Evolutionary conservation across 2,329 filamentous ascomycete species (phyloP), one percentile per base, ranked within the genome.

Genomic region (Pseudogymnoascus sp.): DNA sequence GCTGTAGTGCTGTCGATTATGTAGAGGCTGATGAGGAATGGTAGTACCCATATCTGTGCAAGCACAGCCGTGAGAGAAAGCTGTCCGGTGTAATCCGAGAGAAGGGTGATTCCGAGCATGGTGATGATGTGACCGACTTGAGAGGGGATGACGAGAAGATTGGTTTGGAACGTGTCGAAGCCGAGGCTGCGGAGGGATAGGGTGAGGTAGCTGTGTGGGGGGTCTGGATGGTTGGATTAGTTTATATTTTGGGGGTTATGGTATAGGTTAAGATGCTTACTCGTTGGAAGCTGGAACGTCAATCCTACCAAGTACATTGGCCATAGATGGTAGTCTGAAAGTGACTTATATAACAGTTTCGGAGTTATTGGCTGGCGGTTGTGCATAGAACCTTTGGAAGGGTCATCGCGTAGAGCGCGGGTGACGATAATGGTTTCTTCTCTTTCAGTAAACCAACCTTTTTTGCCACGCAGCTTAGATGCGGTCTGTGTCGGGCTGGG

Each of bases 351-450:
- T 8, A 82, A 77, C 25, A 77, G 72, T 2, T 65, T 70, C 7
- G 75, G 72, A 1, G 77, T 79, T 18, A 82, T 73, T 8, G 77
- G 76, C 70, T 82, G 76, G 37, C 80, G 77, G 63, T 82, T 83
- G 66, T 82, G 77, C 79, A 84, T 82, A 36, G 63, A 65, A 31
- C 65, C 62, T 61, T 82, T 82, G 12, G 74, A 76, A 3, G 82
- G 82, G 63, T 86, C 72, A 2, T 84, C 83, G 12, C 70, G 68
- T 16, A 86, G 72, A 18, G 82, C 75, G 0, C 84, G 77, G 67
- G 87, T 88, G 25, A 88, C 83, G 65, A 87, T 80, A 67, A 88
- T 88, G 61, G 77, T 76, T 68, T 88, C 84, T 64, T 87, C 85
- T 1, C 78, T 79, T 49, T 86, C 82, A 2, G 69, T 81, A 71